Percentiles rank a stretch among this genome's conserved stretches.
Conservation (phyloP, 345 rosid genomes). For the Lumnitzera racemosa region DNA sequence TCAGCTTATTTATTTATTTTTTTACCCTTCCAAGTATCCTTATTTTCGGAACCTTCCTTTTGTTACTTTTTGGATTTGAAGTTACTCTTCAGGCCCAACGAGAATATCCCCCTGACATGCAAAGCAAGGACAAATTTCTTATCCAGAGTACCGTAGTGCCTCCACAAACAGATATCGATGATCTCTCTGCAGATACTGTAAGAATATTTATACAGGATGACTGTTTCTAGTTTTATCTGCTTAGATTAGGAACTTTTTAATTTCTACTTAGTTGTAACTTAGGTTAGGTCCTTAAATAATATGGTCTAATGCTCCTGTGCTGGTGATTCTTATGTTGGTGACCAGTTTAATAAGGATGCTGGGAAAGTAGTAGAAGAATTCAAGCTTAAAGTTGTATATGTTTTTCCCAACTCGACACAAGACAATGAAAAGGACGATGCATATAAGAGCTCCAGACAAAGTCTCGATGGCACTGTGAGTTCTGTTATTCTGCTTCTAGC, state of each 20-base stretch:
- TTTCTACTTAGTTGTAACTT: too few relatives aligned
- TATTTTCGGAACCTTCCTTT: constrained; percentile 2
- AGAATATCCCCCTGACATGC: constrained; percentile 80
- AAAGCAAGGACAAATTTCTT: constrained; percentile 95
- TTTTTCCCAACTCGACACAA: constrained; percentile 37
- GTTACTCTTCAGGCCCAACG: constrained; percentile 86
- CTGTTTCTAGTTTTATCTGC: too few relatives aligned
- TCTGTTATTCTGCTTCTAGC: background rate
- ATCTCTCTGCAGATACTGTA: constrained; percentile 72
- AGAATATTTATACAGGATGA: constrained; percentile 9
- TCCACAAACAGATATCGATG: constrained; percentile 64
- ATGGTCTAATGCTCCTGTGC: background rate
- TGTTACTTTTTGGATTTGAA: constrained; percentile 25
- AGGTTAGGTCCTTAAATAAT: too few relatives aligned
- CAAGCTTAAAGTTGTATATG: constrained; percentile 72
- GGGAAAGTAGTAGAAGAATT: constrained; percentile 65
- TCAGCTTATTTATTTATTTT: background rate
- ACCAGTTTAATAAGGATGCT: constrained; percentile 72
- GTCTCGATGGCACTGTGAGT: constrained; percentile 67
- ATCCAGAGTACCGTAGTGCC: constrained; percentile 69
- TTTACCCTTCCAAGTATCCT: background rate
- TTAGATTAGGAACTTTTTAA: too few relatives aligned
- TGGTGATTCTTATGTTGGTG: constrained; percentile 8
- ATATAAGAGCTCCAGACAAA: constrained; percentile 26
- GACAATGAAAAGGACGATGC: constrained; percentile 47